A percentile compares a stretch with the other conserved stretches of the same genome.
Conservation (phyloP, 2,329 filamentous ascomycete genomes). For the Akanthomyces uredinophilus region DNA sequence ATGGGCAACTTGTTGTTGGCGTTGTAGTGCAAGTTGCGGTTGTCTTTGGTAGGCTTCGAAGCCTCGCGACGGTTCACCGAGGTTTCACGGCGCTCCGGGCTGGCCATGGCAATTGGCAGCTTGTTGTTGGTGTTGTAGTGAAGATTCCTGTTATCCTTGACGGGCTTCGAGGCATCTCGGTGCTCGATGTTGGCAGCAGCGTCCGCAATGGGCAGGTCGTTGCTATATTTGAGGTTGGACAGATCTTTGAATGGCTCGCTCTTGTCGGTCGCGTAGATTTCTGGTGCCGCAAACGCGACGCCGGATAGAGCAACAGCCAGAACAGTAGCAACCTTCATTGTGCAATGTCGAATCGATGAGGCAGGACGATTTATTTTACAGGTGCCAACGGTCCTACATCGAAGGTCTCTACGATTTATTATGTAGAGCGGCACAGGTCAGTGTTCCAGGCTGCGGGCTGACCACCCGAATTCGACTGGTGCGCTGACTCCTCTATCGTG, state of each 20-base stretch:
- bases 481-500: background rate
- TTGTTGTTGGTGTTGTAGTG: background rate
- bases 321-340: background rate
- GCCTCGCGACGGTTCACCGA: background rate
- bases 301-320: background rate
- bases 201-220: background rate
- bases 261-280: background rate
- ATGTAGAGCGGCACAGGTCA: background rate
- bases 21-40: constrained; percentile 10
- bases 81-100: too few species aligned
- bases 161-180: background rate
- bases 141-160: background rate
- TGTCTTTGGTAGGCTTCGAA: background rate
- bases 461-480: background rate
- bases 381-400: background rate
- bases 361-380: background rate
- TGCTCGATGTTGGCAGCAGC: background rate
- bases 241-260: background rate
- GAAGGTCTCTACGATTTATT: background rate
- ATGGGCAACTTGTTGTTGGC: background rate
- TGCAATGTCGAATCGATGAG: too few species aligned
- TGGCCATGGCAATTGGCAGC: background rate
- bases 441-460: background rate
- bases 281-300: constrained; percentile 2
- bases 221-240: background rate